phyloP scores from a whole-genome alignment of 164 flowering plant genomes.

The Brasenia schreberi region DNA sequence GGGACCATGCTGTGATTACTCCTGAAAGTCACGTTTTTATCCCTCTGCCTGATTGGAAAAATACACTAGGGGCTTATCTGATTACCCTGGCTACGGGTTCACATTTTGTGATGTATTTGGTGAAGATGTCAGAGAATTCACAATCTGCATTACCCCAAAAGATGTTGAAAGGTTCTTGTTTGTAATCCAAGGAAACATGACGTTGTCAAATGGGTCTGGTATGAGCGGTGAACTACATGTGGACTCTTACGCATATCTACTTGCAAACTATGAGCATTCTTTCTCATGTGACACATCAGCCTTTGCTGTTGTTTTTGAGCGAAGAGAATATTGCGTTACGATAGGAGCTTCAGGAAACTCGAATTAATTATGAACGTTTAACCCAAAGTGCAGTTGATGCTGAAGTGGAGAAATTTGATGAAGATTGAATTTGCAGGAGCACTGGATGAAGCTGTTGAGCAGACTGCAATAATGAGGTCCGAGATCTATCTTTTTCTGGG shows the following conservation, averaged over 20 bases:
- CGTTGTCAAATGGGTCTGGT: slow-evolving; percentile 37
- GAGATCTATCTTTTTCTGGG: too few species aligned
- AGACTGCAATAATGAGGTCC: too few species aligned
- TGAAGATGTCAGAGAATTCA: slow-evolving; percentile 83
- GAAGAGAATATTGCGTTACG: too few species aligned
- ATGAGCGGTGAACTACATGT: slow-evolving; percentile 36
- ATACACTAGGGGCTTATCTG: slow-evolving; percentile 78
- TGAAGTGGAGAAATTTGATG: too few species aligned
- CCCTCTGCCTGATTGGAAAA: slow-evolving; percentile 81
- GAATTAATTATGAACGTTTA: too few species aligned
- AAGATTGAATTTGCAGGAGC: too few species aligned
- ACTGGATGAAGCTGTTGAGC: too few species aligned
- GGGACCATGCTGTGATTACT: slow-evolving; percentile 83
- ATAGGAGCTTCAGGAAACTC: too few species aligned
- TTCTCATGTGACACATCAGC: slow-evolving; percentile 45
- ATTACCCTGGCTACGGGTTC: slow-evolving; percentile 89
- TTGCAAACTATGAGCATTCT: slow-evolving; percentile 56
- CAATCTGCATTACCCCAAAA: slow-evolving; percentile 49
- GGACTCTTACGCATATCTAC: slow-evolving; percentile 90
- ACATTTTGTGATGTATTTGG: slow-evolving; percentile 89
- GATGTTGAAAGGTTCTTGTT: slow-evolving; percentile 92
- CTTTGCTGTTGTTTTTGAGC: slow-evolving; percentile 65
- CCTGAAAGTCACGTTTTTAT: slow-evolving; percentile 97
- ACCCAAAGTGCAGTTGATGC: too few species aligned
- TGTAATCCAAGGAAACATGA: slow-evolving; percentile 51